phyloP scores from a whole-genome alignment of 163 green algal genomes.

The Chloroidium sp. region DNA sequence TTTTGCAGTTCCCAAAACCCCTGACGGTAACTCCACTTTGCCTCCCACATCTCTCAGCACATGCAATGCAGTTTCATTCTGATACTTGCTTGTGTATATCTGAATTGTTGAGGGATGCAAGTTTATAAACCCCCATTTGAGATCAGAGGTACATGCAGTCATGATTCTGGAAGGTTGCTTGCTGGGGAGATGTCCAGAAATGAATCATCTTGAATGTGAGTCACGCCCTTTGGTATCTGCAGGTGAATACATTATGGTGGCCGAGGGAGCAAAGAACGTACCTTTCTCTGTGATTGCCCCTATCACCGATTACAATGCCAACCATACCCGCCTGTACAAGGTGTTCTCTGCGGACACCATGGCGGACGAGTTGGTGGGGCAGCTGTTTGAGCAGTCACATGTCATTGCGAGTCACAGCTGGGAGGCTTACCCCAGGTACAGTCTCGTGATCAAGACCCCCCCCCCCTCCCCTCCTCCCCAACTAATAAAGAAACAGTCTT shows the following conservation, averaged over 20 bases:
- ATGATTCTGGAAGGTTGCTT: too few species aligned
- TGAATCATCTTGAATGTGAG: too few species aligned
- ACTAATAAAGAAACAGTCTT: too few species aligned
- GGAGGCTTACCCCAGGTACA: not conserved
- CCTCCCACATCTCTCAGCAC: too few species aligned
- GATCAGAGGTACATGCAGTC: too few species aligned
- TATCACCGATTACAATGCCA: not conserved
- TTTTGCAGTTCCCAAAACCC: conserved; percentile 8
- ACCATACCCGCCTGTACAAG: conserved; percentile 27
- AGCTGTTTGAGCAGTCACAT: conserved; percentile 19
- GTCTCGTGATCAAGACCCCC: not conserved
- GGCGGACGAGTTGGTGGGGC: conserved; percentile 1
- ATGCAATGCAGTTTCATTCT: not conserved
- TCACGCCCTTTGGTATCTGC: not conserved
- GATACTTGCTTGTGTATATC: not conserved
- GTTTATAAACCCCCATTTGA: too few species aligned
- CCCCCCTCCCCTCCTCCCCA: too few species aligned
- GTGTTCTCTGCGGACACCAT: conserved; percentile 25
- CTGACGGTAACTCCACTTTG: too few species aligned
- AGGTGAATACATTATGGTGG: conserved; percentile 31
- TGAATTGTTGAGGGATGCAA: not conserved
- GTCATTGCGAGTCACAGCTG: conserved; percentile 7
- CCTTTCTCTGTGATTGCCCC: conserved; percentile 29
- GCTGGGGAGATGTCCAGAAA: too few species aligned
- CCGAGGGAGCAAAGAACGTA: conserved; percentile 10